Percentiles rank a stretch among this genome's conserved stretches.
phyloP scores from a whole-genome alignment of 768 basidiomycete genomes.

The Porpolomopsis calyptriformis region DNA sequence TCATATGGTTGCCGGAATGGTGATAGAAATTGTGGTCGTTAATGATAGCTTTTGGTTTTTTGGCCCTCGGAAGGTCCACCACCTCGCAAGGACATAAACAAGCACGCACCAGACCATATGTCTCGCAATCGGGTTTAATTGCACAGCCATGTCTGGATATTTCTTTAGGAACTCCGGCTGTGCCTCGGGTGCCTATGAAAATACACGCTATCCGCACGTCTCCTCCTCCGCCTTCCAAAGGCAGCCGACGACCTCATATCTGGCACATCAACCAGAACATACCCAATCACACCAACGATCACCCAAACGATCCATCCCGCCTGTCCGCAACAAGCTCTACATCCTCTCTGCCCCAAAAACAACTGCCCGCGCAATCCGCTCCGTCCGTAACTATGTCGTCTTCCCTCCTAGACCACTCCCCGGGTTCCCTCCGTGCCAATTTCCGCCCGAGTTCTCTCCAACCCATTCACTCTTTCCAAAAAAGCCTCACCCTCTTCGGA shows the following conservation, averaged over 20 bases:
- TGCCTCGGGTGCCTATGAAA: conserved; percentile 58
- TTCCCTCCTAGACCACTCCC: conserved; percentile 69
- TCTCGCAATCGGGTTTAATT: conserved; percentile 38
- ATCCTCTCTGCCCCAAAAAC: conserved; percentile 64
- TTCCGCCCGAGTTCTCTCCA: conserved; percentile 45
- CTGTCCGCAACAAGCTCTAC: conserved; percentile 16
- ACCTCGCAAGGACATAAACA: no score
- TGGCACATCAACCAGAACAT: conserved; percentile 42
- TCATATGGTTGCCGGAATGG: no score
- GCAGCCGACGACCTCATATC: conserved; percentile 64
- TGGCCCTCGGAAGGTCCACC: no score
- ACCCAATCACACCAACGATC: conserved; percentile 13
- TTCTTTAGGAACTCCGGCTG: conserved; percentile 76
- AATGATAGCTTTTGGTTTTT: conserved; percentile 1
- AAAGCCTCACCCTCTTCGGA: conserved; percentile 22
- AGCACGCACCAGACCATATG: conserved; percentile 14
- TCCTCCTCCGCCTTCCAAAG: conserved; percentile 48
- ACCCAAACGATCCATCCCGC: conserved; percentile 12
- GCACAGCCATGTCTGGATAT: conserved; percentile 78
- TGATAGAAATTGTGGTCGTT: neutral
- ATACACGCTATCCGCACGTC: neutral
- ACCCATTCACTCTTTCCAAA: conserved; percentile 10
- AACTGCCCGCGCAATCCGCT: conserved; percentile 72
- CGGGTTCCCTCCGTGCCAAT: conserved; percentile 42
- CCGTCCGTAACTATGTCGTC: conserved; percentile 74